Base-by-base conservation (phyloP, 2,329 filamentous ascomycete genomes). In the Clarireedia paspali region DNA sequence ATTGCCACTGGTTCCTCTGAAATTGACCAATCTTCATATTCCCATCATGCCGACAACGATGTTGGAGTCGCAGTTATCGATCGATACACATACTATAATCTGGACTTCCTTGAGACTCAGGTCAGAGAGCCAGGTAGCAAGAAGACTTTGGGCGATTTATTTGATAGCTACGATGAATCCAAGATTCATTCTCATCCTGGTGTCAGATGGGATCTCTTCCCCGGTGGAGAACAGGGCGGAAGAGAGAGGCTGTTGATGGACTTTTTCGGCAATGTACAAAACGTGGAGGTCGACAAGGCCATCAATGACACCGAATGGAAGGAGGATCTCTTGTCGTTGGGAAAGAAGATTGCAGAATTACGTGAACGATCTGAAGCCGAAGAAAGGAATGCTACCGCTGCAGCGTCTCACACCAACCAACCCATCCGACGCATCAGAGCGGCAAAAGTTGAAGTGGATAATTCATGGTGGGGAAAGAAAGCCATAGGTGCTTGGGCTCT, bases 51-150 rank as follows among this genome's bases (percentile, higher is more conserved):
- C 55, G 94, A 99, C 73, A 95, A 92, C 72, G 94, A 99, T 68
- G 91, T 99, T 36, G 94, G 94, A 38, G 94, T 99, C 24, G 94
- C 94, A 34, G 94, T 99, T 62, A 99, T 99, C 70, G 94, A 99
- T 71, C 87, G 94, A 59, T 99, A 95, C 78, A 99, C 94, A 6
- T 99, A 97, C 74, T 97, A 96, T 75, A 96, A 96, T 67, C 83
- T 99, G 53, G 94, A 99, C 66, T 99, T 96, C 70, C 81, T 99
- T 34, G 94, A 99, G 71, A 88, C 84, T 2, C 86, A 95, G 67
- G 89, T 97, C 57, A 86, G 85, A 58, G 91, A 92, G 62, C 84
- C 91, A 44, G 87, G 84, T 67, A 91, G 85, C 63, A 94, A 96
- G 70, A 86, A 91, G 73, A 96, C 91, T 0, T 77, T 99, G 34